phyloP scores from a whole-genome alignment of 1,284 basidiomycete species.

The Ceratorhiza oryzae-sativae region DNA sequence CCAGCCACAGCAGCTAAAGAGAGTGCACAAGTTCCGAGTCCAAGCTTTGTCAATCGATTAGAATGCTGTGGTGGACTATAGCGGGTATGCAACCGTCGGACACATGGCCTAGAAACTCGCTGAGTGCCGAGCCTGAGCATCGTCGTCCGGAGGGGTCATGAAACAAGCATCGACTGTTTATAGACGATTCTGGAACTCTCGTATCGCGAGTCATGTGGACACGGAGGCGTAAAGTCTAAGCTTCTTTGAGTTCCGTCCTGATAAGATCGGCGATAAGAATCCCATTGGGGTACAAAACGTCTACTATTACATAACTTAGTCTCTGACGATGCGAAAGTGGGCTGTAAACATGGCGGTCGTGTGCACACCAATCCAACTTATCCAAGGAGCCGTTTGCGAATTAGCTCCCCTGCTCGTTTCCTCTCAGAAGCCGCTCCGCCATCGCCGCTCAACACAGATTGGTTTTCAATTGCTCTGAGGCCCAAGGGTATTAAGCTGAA shows the following conservation, averaged over 20 bases:
- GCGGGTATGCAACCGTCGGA: background rate
- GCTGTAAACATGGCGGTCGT: background rate
- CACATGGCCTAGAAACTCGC: background rate
- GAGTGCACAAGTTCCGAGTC: background rate
- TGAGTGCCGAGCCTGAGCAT: slow-evolving; percentile 7
- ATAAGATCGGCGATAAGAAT: slow-evolving; percentile 4
- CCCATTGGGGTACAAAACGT: background rate
- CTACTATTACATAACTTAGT: slow-evolving; percentile 20
- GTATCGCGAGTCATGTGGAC: background rate
- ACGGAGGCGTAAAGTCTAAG: background rate
- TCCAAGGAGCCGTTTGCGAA: slow-evolving; percentile 59
- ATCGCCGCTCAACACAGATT: slow-evolving; percentile 64
- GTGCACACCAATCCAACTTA: slow-evolving; percentile 3
- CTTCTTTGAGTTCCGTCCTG: background rate
- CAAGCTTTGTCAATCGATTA: background rate
- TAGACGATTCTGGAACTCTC: background rate
- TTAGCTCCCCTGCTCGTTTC: slow-evolving; percentile 58
- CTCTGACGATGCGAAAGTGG: background rate
- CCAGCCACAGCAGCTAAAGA: background rate
- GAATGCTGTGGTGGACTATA: background rate
- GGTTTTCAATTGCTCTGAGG: slow-evolving; percentile 81
- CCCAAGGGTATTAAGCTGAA: slow-evolving; percentile 48
- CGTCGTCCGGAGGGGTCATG: background rate
- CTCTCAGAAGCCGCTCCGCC: slow-evolving; percentile 66
- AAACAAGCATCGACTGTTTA: background rate